Base-by-base conservation (phyloP, 139 green algal species). In the Coccomyxa sp. region DNA sequence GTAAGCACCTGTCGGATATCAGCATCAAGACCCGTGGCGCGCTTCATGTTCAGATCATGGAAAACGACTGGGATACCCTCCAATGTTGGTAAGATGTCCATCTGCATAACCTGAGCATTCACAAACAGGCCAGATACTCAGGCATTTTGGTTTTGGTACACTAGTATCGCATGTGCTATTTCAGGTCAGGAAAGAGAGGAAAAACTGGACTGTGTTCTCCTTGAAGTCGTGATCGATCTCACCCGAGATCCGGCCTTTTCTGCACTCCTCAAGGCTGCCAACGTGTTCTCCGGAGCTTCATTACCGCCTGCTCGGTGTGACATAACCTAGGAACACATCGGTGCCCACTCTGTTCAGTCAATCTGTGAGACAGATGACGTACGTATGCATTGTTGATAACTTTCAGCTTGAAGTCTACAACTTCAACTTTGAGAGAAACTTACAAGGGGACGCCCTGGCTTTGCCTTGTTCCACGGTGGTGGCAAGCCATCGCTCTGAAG, bases 21-120 rank as follows among this genome's bases (percentile, higher is more conserved):
- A 45, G n/a, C 28, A 27, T 78, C 71, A 27, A 78, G 23, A 57
- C 71, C 71, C 14, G 71, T 78, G 7, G 71, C 71, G 27, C 71
- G 71, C 71, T 78, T 78, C 27, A 78, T 32, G 28, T 38, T 78
- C 23, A 78, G 14, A 27, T 78, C 71, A 31, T 78, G 71, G 28
- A 78, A 78, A 16, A 78, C 71, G 28, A 78, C 71, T 21, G 71
- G 71, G 27, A 27, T 78, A 21, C 71, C 71, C n/a, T 78, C 71
- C n/a, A 27, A 23, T 78, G 71, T 78, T 1, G 27, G 71, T 27
- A 78, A 38, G 28, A 78, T 38, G 71, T 78, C 71, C 71, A 78
- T 78, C 71, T 78, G 71, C 71, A 78, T 78, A 9, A 71, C 63
- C 38, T 51, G 38, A 7, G 7, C 38, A 51, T 7, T 51, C 38